These are phyloP conservation scores for Verticillium tricorpus DNA, from an alignment of 2,329 filamentous ascomycete species.

Conservation along the genomic window DNA sequence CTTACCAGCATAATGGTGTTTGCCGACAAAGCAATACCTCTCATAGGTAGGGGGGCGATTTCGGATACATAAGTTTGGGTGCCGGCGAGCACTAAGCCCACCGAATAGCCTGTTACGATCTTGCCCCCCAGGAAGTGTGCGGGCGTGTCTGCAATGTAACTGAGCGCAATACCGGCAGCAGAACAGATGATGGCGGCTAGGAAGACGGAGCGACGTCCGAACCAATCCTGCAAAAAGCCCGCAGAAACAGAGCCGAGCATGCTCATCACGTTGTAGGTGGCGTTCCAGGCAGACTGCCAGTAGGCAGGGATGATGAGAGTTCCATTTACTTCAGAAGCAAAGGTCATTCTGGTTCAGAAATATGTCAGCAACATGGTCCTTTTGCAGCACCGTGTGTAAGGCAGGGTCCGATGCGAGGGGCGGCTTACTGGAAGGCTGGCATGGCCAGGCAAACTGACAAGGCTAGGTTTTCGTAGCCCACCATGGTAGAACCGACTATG, in stretches of 20 bases:
- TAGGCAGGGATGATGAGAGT: slow-evolving; percentile 16
- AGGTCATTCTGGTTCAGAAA: slow-evolving; percentile 7
- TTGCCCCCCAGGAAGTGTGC: slow-evolving; percentile 15
- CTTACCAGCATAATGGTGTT: slow-evolving; percentile 5
- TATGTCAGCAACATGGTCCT: background rate
- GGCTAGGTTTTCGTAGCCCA: slow-evolving; percentile 15
- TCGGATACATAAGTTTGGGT: slow-evolving; percentile 15
- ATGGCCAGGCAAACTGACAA: slow-evolving; percentile 14
- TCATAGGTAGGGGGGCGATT: slow-evolving; percentile 10
- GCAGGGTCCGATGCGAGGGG: too few species aligned
- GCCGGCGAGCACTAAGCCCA: slow-evolving; percentile 12
- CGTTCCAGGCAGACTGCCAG: slow-evolving; percentile 19
- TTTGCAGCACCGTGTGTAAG: too few species aligned
- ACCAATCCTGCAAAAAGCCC: slow-evolving; percentile 14
- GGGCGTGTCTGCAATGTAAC: slow-evolving; percentile 10
- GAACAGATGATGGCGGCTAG: slow-evolving; percentile 8
- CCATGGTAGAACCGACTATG: slow-evolving; percentile 10
- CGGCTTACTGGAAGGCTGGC: slow-evolving; percentile 15
- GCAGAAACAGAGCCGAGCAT: slow-evolving; percentile 13
- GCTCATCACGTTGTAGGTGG: slow-evolving; percentile 15
- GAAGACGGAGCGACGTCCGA: slow-evolving; percentile 14
- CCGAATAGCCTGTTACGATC: slow-evolving; percentile 14
- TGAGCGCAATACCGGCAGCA: slow-evolving; percentile 13
- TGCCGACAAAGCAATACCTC: slow-evolving; percentile 11
- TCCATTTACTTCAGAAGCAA: slow-evolving; percentile 14